A percentile compares a stretch with the other conserved stretches of the same genome.
These are phyloP conservation scores for Komagataella populi DNA, from an alignment of 805 yeast genomes.

Conservation along the genomic window DNA sequence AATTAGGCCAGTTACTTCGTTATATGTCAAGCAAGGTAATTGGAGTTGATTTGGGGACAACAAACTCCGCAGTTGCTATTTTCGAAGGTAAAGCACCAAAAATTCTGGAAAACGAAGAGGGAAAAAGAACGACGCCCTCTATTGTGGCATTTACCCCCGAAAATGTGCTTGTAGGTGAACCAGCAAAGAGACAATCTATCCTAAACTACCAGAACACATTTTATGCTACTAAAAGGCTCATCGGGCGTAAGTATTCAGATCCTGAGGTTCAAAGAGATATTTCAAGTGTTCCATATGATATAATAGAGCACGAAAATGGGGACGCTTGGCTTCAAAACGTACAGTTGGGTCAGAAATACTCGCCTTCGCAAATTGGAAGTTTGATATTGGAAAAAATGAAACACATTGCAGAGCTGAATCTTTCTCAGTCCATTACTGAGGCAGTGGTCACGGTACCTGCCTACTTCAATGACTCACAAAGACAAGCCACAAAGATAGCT, in stretches of 20 bases:
- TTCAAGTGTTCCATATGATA: slow-evolving; percentile 79
- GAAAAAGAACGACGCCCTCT: slow-evolving; percentile 80
- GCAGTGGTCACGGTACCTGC: slow-evolving; percentile 90
- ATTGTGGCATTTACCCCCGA: slow-evolving; percentile 89
- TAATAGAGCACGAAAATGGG: slow-evolving; percentile 81
- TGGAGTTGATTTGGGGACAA: slow-evolving; percentile 81
- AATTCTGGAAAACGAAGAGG: slow-evolving; percentile 69
- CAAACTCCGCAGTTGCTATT: slow-evolving; percentile 81
- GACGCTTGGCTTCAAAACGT: slow-evolving; percentile 81
- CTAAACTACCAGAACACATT: slow-evolving; percentile 90
- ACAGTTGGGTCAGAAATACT: slow-evolving; percentile 74
- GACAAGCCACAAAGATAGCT: slow-evolving; percentile 89
- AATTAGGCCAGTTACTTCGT: background rate
- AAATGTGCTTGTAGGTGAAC: slow-evolving; percentile 83
- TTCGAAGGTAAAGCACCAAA: slow-evolving; percentile 70
- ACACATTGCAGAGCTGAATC: slow-evolving; percentile 78
- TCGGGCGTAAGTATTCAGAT: slow-evolving; percentile 88
- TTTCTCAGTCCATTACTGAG: slow-evolving; percentile 68
- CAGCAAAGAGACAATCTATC: slow-evolving; percentile 94
- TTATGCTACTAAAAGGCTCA: slow-evolving; percentile 89
- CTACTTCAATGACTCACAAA: slow-evolving; percentile 77
- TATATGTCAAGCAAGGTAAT: slow-evolving; percentile 40
- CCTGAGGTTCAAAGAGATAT: slow-evolving; percentile 84
- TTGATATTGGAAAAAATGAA: slow-evolving; percentile 88
- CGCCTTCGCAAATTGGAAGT: slow-evolving; percentile 95